Base-by-base conservation (phyloP, 352 stramenopile species). In the Pythium rishiriense region DNA sequence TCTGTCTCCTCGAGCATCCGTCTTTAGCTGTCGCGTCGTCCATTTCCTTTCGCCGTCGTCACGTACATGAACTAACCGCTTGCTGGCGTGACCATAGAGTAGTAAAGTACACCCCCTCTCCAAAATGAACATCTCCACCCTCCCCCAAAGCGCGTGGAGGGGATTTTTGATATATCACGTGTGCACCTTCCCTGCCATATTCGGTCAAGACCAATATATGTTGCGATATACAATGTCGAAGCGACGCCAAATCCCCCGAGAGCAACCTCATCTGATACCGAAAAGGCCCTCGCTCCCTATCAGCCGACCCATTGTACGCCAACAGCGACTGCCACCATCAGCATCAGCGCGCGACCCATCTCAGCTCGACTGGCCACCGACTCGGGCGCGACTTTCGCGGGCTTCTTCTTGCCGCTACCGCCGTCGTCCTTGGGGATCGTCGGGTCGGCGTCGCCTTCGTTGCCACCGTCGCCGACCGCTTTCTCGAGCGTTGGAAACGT, bases 401-500 rank as follows among this genome's bases (percentile, higher is more conserved):
- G 35, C 9, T 57, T 29, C 24, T 52, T 52, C 17, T 26, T 63
- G 22, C 9, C 22, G 21, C 22, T 21, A 12, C 11, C n/a, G 14
- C n/a, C 45, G 45, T 31, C 45, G 4, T 8, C 45, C 12, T 22
- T 51, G 21, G 45, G 45, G 21, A 22, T 22, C 45, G 45, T 54
- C 29, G 33, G 12, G n/a, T 52, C 37, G 21, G 56, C 50, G 15
- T 47, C 46, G n/a, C 37, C 60, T 22, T 53, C 22, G 26, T 29
- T 52, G 1, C 37, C 49, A 21, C 39, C 45, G 19, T 62, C 45
- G 6, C 57, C 57, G 0, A 66, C 57, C 9, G 67, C 62, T 37
- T 70, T 74, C 31, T 49, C 26, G 21, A 74, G 28, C 39, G 21
- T 19, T 45, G 67, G 67, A 24, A 74, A 74, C 33, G 31, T 48